Conservation (phyloP, 2,329 filamentous ascomycete genomes). For the Aspergillus chevalieri region DNA sequence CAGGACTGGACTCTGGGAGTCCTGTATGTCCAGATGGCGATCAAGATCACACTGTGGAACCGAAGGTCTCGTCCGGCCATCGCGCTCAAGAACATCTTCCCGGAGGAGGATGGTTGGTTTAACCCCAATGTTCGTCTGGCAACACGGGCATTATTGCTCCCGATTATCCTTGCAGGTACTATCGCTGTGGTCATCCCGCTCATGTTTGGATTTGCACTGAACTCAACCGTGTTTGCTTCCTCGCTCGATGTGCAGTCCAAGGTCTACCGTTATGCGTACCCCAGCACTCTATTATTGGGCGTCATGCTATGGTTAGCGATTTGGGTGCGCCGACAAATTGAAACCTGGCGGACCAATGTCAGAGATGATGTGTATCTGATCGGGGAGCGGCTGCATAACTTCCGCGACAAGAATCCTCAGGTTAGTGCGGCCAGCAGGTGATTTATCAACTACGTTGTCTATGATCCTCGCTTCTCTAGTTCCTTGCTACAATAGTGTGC, state of each 20-base stretch:
- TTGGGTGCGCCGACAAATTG: slow-evolving; percentile 50
- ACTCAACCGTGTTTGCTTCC: slow-evolving; percentile 36
- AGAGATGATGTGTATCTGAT: slow-evolving; percentile 94
- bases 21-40: slow-evolving; percentile 76
- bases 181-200: slow-evolving; percentile 62
- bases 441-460: too few relatives aligned
- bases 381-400: slow-evolving; percentile 91
- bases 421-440: slow-evolving; percentile 10
- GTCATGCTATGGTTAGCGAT: slow-evolving; percentile 43
- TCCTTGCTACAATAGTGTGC: background rate
- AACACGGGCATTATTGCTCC: slow-evolving; percentile 81
- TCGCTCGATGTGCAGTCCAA: slow-evolving; percentile 29
- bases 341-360: slow-evolving; percentile 72
- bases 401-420: slow-evolving; percentile 55
- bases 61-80: slow-evolving; percentile 64
- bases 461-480: too few relatives aligned
- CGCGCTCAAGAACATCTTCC: slow-evolving; percentile 68
- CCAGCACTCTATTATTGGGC: slow-evolving; percentile 52
- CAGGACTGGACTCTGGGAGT: slow-evolving; percentile 93
- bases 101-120: slow-evolving; percentile 59
- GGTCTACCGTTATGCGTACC: slow-evolving; percentile 68
- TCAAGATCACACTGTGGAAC: slow-evolving; percentile 62
- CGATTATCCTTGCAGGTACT: slow-evolving; percentile 57
- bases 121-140: slow-evolving; percentile 72
- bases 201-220: slow-evolving; percentile 48